Evolutionary conservation across 78 protist species (phyloP), one percentile per base, ranked within the genome.

Genomic region (Isochrysis galbana): DNA sequence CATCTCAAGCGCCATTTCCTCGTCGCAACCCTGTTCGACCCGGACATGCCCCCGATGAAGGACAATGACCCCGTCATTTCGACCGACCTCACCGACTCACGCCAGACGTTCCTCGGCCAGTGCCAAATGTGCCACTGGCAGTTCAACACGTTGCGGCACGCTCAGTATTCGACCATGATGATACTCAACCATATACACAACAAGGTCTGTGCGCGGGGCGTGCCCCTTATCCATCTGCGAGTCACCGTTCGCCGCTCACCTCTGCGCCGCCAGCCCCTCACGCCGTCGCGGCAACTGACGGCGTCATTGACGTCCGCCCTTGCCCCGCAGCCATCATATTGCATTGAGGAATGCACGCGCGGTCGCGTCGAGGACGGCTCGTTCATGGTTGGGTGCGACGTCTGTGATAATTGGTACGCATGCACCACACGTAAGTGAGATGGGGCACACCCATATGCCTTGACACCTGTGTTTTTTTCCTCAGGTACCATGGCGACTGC

Each of bases 101-200:
- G 88, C 14, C 25, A 41, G 38, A 44, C 11, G 14, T 44, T 80
- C 11, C 88, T 80, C 36, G 38, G 55, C 19, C 48, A 44, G 19
- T 80, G 88, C 38, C 88, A 80, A 22, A 1, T 29, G 19, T 5
- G 55, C 21, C 88, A 80, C 88, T 80, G 88, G 88, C 88, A 80
- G 55, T 80, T 80, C 38, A 29, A 41, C 39, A 29, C n/a, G 5
- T 38, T 29, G 34, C n/a, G 88, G 55, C 51, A 44, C 54, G 88
- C 88, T 11, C 88, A 80, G 88, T 77, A 80, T 38, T 80, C 88
- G 38, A 80, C 88, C 2, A 41, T 41, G 88, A 80, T 80, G 88
- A 44, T 80, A 7, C 38, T 80, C 23, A 25, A 41, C 38, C 54
- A 42, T 38, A 5, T 80, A 11, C 47, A 38, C n/a, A 39, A 41